Evolutionary conservation across 225 moss, liverwort and hornwort genomes (phyloP), one percentile per base, ranked within the genome.

Genomic region (Anthoceros angustus): DNA sequence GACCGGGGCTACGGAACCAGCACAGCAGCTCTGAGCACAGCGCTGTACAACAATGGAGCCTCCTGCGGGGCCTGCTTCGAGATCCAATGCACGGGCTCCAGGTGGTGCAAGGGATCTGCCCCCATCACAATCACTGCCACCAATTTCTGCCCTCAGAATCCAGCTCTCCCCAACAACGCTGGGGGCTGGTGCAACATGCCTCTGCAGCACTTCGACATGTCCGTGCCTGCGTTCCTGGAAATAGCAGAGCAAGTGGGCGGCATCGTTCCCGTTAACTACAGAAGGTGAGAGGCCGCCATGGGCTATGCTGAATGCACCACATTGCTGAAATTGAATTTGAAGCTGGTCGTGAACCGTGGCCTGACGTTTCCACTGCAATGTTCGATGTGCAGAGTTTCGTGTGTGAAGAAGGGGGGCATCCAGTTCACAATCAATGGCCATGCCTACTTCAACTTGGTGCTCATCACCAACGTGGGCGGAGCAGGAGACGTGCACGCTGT

Each of bases 1-100:
- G 64, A 73, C 32, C 70, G 76, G 0, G 80, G 83, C 0, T 83
- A 83, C 26, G 83, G 80, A 20, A 61, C 49, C 12, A 38, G 32
- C 10, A 80, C 80, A 8, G 66, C 80, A 9, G 80, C 80, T 40
- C 69, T 83, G 41, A 79, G 79, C 25, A 71, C 80, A 0, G 65
- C 41, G 32, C 68, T 80, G 26, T 83, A 79, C 64, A 80, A 77
- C 62, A 80, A 75, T 24, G 77, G 80, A 66, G 6, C 77, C 62
- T 62, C 80, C 20, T 83, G 80, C 61, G 83, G 80, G 5, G 83
- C 83, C 42, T 83, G 83, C 65, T 80, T 70, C 43, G 71, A 83
- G 66, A 39, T 83, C n/a, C 63, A 70, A 7, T 80, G 74, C 62
- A 72, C 74, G 49, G 75, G 75, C 5, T 39, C 42, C 4, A 61